Evolutionary conservation across 1,284 basidiomycete genomes (phyloP), one percentile per base, ranked within the genome.

Genomic region (Quambalaria eucalypti): DNA sequence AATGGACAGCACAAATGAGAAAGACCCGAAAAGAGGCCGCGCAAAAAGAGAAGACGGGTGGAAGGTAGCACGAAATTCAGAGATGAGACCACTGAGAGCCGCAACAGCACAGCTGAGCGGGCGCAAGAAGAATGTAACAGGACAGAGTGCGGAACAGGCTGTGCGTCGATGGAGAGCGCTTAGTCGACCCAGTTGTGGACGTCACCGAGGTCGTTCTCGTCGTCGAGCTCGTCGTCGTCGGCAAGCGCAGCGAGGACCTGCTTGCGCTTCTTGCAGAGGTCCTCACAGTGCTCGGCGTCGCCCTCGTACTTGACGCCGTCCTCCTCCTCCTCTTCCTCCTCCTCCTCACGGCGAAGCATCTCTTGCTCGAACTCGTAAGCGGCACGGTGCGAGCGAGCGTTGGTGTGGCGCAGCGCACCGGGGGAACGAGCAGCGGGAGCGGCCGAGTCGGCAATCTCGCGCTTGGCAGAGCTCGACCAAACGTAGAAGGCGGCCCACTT

Each of bases 171-270:
- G n/a, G n/a, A n/a, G n/a, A n/a, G n/a, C 36, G 36, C 21, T 21
- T 39, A 39, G 36, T 39, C 36, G 36, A 39, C 3, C 16, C 16
- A 21, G 38, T 59, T 66, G 85, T 87, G 54, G 86, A 86, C 68
- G 88, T 91, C 26, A 87, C 87, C 64, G 85, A 83, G 60, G 90
- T 95, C 25, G 82, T 97, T 59, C 93, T 93, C 59, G 6, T 48
- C 29, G 14, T n/a, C 6, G 29, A 48, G 29, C 26, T 48, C 47
- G 48, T 50, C 52, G 19, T 54, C 42, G 12, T 46, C 42, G 6
- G 4, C 36, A 4, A 28, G 36, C 21, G 54, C 48, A 16, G 16
- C 54, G 49, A 50, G 30, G 26, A 16, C 21, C 33, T 25, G 12
- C 14, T 51, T 33, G 16, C 54, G 31, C 36, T 42, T 12, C 28